Percentiles rank a stretch among this genome's conserved stretches.
phyloP scores from a whole-genome alignment of 331 rosid genomes.

The Acacia pycnantha region DNA sequence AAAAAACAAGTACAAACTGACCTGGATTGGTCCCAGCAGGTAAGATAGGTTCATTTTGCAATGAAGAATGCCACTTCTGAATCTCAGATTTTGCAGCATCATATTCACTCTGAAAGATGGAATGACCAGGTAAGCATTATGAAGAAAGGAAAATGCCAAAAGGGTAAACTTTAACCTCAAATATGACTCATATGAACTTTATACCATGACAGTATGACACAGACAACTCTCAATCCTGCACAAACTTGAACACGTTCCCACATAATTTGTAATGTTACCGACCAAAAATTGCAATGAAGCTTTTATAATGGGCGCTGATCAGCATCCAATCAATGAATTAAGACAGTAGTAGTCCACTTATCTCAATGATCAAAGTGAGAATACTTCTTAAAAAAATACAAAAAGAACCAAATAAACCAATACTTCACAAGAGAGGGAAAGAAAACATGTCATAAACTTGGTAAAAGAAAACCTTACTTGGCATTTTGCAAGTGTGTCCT shows the following conservation, averaged over 20 bases:
- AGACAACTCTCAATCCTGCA: not conserved
- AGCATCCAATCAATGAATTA: slow-evolving; percentile 6
- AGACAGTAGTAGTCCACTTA: not conserved
- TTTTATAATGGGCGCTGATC: not conserved
- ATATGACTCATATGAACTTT: slow-evolving; percentile 16
- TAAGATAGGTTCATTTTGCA: slow-evolving; percentile 70
- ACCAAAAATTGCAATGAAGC: not conserved
- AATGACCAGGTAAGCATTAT: not conserved
- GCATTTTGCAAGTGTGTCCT: slow-evolving; percentile 68
- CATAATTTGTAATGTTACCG: not conserved
- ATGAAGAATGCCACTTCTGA: slow-evolving; percentile 75
- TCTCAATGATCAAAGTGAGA: slow-evolving; percentile 12
- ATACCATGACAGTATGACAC: not conserved
- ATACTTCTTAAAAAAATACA: not conserved
- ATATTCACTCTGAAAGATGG: slow-evolving; percentile 63
- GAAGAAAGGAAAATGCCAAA: slow-evolving; percentile 17
- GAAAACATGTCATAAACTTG: not conserved
- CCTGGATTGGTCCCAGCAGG: slow-evolving; percentile 77
- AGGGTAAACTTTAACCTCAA: not conserved
- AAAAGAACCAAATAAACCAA: not conserved
- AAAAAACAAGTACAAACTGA: slow-evolving; percentile 37
- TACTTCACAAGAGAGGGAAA: not conserved
- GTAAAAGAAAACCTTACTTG: slow-evolving; percentile 52
- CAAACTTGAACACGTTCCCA: not conserved
- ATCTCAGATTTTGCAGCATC: slow-evolving; percentile 76